Evolutionary conservation across 1,284 basidiomycete genomes (phyloP).

Genomic region (Ustilago shanxiensis): DNA sequence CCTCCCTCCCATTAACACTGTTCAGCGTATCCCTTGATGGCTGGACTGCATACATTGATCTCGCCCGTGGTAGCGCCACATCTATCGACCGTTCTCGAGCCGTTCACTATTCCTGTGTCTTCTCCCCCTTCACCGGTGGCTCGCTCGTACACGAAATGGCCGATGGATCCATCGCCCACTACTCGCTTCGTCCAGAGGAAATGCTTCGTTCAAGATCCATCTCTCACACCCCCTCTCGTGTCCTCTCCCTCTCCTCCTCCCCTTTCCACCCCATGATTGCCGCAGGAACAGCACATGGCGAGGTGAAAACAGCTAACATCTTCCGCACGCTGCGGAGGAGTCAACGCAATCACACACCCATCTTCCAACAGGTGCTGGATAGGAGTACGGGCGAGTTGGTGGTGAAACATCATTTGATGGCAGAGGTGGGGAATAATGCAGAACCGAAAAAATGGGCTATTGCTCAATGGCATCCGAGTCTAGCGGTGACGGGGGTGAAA

Average conservation of each 20-base stretch:
- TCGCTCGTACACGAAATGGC: slow-evolving; percentile 36
- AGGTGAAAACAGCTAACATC: slow-evolving; percentile 37
- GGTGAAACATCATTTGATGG: slow-evolving; percentile 12
- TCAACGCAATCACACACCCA: slow-evolving; percentile 15
- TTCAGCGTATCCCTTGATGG: slow-evolving; percentile 36
- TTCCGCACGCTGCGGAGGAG: slow-evolving; percentile 12
- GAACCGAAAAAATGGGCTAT: slow-evolving; percentile 25
- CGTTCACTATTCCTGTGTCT: slow-evolving; percentile 25
- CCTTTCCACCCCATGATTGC: slow-evolving; percentile 37
- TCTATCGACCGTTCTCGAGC: slow-evolving; percentile 26
- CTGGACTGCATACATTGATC: slow-evolving; percentile 9
- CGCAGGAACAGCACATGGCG: slow-evolving; percentile 27
- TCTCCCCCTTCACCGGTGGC: slow-evolving; percentile 14
- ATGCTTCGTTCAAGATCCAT: slow-evolving; percentile 28
- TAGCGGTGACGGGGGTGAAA: slow-evolving; percentile 27
- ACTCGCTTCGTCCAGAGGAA: slow-evolving; percentile 27
- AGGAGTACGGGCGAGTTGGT: slow-evolving; percentile 18
- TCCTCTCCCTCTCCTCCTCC: slow-evolving; percentile 4
- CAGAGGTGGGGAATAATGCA: slow-evolving; percentile 15
- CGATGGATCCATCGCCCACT: slow-evolving; percentile 33
- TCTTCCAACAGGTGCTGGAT: slow-evolving; percentile 30
- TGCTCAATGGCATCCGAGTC: slow-evolving; percentile 19
- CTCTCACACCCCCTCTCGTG: slow-evolving; percentile 13
- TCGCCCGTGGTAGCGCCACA: neutral
- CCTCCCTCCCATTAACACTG: slow-evolving; percentile 6